A percentile compares a stretch with the other conserved stretches of the same genome.
These are phyloP conservation scores for Penicillium sp. DNA, from an alignment of 2,329 filamentous ascomycete genomes.

Conservation along the genomic window DNA sequence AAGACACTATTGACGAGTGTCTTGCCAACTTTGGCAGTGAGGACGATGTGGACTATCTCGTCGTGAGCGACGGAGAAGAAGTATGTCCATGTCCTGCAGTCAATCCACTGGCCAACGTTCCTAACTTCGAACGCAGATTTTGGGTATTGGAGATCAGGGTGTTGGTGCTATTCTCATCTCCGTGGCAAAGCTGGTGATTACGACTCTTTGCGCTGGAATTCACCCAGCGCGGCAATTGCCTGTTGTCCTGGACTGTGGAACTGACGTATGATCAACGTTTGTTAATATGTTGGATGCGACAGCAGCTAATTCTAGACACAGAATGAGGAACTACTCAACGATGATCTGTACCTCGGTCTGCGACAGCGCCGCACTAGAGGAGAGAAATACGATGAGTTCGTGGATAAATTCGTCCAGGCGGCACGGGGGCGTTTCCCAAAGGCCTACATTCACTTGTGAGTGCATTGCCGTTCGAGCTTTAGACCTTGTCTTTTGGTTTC, in stretches of 20 bases:
- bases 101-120: slow-evolving; percentile 1
- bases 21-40: slow-evolving; percentile 65
- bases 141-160: slow-evolving; percentile 87
- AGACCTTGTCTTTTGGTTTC: background rate
- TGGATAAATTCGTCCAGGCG: slow-evolving; percentile 68
- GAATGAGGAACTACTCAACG: slow-evolving; percentile 69
- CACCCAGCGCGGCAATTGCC: slow-evolving; percentile 75
- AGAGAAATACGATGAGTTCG: slow-evolving; percentile 70
- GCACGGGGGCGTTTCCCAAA: slow-evolving; percentile 69
- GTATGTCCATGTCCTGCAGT: slow-evolving; percentile 22
- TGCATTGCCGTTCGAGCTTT: background rate
- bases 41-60: slow-evolving; percentile 83
- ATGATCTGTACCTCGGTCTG: slow-evolving; percentile 77
- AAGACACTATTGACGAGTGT: slow-evolving; percentile 63
- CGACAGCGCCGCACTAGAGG: slow-evolving; percentile 65
- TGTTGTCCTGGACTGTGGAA: slow-evolving; percentile 82
- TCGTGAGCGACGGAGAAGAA: slow-evolving; percentile 69
- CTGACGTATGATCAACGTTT: slow-evolving; percentile 52
- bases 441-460: slow-evolving; percentile 75
- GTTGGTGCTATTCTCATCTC: slow-evolving; percentile 82
- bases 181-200: slow-evolving; percentile 76
- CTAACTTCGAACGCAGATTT: slow-evolving; percentile 57
- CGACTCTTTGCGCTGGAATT: slow-evolving; percentile 81
- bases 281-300: background rate
- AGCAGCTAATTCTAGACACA: slow-evolving; percentile 21